phyloP scores from a whole-genome alignment of 1,139 yeast genomes.

The Pichia sp. region DNA sequence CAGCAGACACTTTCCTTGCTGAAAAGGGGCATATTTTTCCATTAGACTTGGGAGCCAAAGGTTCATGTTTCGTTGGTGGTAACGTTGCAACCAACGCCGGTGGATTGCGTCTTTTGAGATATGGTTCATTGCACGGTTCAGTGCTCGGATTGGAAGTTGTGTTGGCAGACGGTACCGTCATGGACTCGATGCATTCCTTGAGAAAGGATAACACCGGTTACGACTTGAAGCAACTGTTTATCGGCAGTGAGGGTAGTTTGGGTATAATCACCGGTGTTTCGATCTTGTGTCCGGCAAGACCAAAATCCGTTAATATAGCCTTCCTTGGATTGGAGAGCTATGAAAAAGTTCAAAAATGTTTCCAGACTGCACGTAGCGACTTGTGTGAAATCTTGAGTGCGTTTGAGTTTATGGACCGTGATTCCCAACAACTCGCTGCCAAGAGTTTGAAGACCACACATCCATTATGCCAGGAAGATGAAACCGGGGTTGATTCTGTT shows the following conservation, averaged over 20 bases:
- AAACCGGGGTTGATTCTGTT: constrained; percentile 28
- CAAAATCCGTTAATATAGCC: constrained; percentile 82
- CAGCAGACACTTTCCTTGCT: constrained; percentile 73
- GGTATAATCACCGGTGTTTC: constrained; percentile 91
- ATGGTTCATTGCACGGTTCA: constrained; percentile 90
- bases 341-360: constrained; percentile 78
- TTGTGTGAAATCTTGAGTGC: constrained; percentile 86
- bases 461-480: constrained; percentile 63
- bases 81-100: constrained; percentile 96
- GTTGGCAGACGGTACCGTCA: constrained; percentile 80
- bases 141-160: constrained; percentile 92
- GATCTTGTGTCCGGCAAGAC: constrained; percentile 87
- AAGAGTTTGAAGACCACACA: constrained; percentile 47
- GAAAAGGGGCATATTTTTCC: constrained; percentile 90
- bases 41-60: constrained; percentile 92
- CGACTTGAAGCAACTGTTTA: constrained; percentile 84
- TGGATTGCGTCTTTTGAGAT: constrained; percentile 80
- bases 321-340: constrained; percentile 78
- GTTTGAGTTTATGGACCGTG: constrained; percentile 88
- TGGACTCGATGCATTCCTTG: constrained; percentile 74
- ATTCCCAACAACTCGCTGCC: constrained; percentile 63
- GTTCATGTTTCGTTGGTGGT: constrained; percentile 96
- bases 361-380: constrained; percentile 72
- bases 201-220: constrained; percentile 94
- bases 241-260: constrained; percentile 89